Evolutionary conservation across 345 rosid species (phyloP).

Genomic region (Clausena lansium): DNA sequence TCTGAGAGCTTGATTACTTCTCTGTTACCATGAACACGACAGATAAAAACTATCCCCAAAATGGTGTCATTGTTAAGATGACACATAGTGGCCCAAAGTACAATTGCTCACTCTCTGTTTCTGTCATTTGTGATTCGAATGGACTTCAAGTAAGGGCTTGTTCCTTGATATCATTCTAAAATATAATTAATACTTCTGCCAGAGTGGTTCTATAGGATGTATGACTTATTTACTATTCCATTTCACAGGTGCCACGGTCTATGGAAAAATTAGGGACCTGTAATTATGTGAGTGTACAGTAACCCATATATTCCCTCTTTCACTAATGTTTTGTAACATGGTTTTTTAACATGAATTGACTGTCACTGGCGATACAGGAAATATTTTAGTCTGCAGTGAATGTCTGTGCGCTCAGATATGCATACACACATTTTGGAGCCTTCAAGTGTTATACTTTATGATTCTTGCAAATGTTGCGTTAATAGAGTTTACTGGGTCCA

Average conservation of each 20-base stretch:
- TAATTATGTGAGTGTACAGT: constrained; percentile 60
- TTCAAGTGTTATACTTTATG: background rate
- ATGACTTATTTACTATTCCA: constrained; percentile 16
- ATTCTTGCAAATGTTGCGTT: constrained; percentile 2
- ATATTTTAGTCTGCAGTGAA: background rate
- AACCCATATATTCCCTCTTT: constrained; percentile 11
- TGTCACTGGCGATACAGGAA: background rate
- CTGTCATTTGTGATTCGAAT: constrained; percentile 66
- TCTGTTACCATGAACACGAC: constrained; percentile 21
- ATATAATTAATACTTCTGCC: constrained; percentile 7
- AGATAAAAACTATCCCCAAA: constrained; percentile 75
- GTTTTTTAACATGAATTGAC: background rate
- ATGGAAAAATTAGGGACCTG: constrained; percentile 63
- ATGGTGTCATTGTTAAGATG: constrained; percentile 81
- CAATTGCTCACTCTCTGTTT: constrained; percentile 80
- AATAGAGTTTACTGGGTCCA: background rate
- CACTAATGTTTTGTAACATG: background rate
- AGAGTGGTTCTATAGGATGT: constrained; percentile 18
- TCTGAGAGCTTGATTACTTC: constrained; percentile 26
- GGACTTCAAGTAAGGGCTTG: constrained; percentile 57
- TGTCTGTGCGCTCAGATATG: background rate
- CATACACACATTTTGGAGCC: background rate
- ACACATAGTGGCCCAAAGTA: constrained; percentile 32
- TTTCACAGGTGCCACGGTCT: constrained; percentile 66
- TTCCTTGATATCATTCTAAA: constrained; percentile 22